Evolutionary conservation across 805 yeast species (phyloP), one percentile per base, ranked within the genome.

Genomic region (Saturnispora bothae): DNA sequence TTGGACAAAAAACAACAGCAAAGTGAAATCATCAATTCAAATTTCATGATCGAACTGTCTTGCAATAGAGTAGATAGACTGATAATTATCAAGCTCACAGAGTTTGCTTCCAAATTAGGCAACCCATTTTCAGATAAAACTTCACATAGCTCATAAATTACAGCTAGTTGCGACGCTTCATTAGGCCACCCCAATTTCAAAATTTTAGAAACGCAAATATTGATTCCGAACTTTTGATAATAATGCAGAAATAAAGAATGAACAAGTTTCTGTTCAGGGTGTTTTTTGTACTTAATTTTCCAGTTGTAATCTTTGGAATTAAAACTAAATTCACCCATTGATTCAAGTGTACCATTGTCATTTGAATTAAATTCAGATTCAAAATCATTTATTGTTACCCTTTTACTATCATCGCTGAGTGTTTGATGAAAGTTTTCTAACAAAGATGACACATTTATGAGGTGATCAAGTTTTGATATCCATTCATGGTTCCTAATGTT

Each of bases 1-100:
- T 45, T 22, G 0, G 32, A 18, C 19, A 67, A 44, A 1, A 69
- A 34, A 25, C 48, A 50, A 25, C 68, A 60, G 0, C 63, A 51
- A 0, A 60, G 39, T n/a, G 50, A 34, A 1, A 67, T 36, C 1
- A 71, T 56, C 9, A 57, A 39, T 36, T 72, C 76, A 9, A 51
- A 54, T 33, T 69, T 57, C 43, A 69, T 54, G 1, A 57, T 51
- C n/a, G 33, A 23, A 30, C 49, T 53, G 4, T 38, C 20, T 23
- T 46, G 45, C 15, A 56, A 21, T 6, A 54, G 31, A 2, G n/a
- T n/a, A n/a, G n/a, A n/a, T n/a, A n/a, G n/a, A 22, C 10, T 22
- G 25, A 22, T 22, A 22, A 22, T 8, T 22, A 22, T 22, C 10
- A 22, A 22, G 25, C n/a, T n/a, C n/a, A n/a, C n/a, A n/a, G n/a